phyloP scores from a whole-genome alignment of 257 asterid genomes.

The Ilex asprella region DNA sequence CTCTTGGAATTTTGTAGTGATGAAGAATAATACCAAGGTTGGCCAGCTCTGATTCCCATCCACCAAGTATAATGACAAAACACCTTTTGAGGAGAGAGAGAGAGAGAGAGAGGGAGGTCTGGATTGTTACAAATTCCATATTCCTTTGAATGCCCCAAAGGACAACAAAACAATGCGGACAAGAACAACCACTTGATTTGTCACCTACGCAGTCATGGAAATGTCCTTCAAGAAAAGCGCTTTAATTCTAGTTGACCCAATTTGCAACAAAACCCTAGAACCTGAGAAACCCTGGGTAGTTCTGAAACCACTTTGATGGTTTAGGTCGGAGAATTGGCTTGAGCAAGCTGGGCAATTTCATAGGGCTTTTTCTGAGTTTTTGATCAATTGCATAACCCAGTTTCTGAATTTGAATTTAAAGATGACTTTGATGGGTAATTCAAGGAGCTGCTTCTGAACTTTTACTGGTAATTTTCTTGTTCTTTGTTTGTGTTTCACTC shows the following conservation, averaged over 20 bases:
- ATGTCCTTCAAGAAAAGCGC: conserved; percentile 19
- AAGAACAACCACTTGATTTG: conserved; percentile 32
- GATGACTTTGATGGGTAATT: conserved; percentile 1
- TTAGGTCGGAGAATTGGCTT: background rate
- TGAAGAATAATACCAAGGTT: conserved; percentile 31
- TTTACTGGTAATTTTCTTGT: conserved; percentile 23
- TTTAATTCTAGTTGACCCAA: conserved; percentile 25
- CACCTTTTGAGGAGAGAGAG: conserved; percentile 13
- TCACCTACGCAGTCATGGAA: conserved; percentile 34
- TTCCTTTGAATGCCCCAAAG: conserved; percentile 33
- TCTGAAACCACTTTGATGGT: conserved; percentile 14
- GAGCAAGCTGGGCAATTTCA: background rate
- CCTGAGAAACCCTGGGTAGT: conserved; percentile 4
- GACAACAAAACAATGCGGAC: conserved; percentile 31
- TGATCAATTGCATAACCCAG: conserved; percentile 7
- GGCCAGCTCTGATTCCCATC: conserved; percentile 54
- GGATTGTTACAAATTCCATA: conserved; percentile 22
- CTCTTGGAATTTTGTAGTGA: conserved; percentile 26
- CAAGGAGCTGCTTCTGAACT: background rate
- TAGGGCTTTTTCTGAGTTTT: conserved; percentile 1
- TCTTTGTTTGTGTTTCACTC: background rate
- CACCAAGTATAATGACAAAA: conserved; percentile 32
- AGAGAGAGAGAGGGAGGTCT: conserved; percentile 14
- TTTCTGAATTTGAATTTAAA: conserved; percentile 11
- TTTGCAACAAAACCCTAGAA: conserved; percentile 2